phyloP scores from a whole-genome alignment of 176 grass and related monocot species.

The Rhynchospora pubera region DNA sequence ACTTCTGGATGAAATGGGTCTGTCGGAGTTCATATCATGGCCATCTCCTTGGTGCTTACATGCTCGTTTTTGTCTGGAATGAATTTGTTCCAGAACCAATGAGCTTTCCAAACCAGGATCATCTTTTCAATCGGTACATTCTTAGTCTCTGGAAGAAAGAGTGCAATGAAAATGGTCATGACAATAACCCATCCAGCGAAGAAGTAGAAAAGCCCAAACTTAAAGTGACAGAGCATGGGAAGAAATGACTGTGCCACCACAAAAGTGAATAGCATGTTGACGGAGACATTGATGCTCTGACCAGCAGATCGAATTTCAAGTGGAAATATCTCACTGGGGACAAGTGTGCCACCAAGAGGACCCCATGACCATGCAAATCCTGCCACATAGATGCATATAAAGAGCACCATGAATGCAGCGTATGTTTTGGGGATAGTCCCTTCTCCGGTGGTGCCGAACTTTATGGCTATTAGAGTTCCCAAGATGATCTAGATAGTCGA shows the following conservation, averaged over 20 bases:
- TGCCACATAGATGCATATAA: slow-evolving; percentile 18
- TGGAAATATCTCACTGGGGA: neutral
- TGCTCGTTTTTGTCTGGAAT: neutral
- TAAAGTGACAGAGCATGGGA: neutral
- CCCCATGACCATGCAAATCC: slow-evolving; percentile 27
- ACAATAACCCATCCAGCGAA: neutral
- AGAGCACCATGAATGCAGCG: slow-evolving; percentile 6
- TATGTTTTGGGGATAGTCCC: neutral
- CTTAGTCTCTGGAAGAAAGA: neutral
- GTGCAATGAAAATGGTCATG: neutral
- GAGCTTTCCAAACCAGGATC: neutral
- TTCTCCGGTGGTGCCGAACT: neutral
- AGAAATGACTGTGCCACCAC: neutral
- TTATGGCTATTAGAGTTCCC: slow-evolving; percentile 19
- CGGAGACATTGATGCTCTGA: slow-evolving; percentile 13
- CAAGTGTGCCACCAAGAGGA: slow-evolving; percentile 8
- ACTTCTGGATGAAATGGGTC: neutral
- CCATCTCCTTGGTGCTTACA: neutral
- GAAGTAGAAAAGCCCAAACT: neutral
- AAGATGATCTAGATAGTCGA: neutral
- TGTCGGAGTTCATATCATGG: neutral
- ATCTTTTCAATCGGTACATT: neutral
- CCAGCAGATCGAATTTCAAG: slow-evolving; percentile 6
- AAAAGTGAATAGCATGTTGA: slow-evolving; percentile 8
- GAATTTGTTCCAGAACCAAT: neutral